Evolutionary conservation across 352 stramenopile species (phyloP).

Genomic region (Pythium apleroticum): DNA sequence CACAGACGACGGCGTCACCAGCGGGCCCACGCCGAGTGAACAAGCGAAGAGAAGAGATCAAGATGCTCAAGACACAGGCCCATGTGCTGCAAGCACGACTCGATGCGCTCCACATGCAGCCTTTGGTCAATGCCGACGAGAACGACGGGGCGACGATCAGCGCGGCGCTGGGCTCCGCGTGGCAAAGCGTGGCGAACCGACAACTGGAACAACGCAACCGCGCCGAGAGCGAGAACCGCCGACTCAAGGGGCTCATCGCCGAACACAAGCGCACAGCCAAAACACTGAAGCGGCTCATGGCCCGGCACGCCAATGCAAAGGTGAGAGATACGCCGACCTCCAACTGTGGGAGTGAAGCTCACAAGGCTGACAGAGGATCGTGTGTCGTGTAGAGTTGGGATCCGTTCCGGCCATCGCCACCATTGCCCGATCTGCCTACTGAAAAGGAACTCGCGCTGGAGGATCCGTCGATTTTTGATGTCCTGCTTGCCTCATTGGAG

Average conservation of each 20-base stretch:
- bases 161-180: conserved; percentile 8
- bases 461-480: conserved; percentile 3
- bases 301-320: conserved; percentile 13
- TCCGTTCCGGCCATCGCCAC: not conserved
- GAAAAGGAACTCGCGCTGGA: not conserved
- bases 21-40: conserved; percentile 1
- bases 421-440: not conserved
- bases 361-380: not conserved
- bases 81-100: conserved; percentile 13
- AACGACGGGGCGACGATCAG: not conserved
- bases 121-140: not conserved
- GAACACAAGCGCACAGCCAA: conserved; percentile 50
- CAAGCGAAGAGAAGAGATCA: conserved; percentile 18
- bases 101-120: not conserved
- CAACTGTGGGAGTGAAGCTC: no score
- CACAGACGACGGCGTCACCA: not conserved
- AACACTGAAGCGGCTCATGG: conserved; percentile 5
- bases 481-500: not conserved
- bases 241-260: conserved; percentile 43
- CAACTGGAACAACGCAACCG: conserved; percentile 23
- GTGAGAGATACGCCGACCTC: conserved; percentile 1
- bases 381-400: not conserved
- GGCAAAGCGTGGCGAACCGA: conserved; percentile 15
- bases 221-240: conserved; percentile 49
- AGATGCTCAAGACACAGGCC: conserved; percentile 9